phyloP scores from a whole-genome alignment of 1,139 yeast species.

The Saccharomyces hybrid region DNA sequence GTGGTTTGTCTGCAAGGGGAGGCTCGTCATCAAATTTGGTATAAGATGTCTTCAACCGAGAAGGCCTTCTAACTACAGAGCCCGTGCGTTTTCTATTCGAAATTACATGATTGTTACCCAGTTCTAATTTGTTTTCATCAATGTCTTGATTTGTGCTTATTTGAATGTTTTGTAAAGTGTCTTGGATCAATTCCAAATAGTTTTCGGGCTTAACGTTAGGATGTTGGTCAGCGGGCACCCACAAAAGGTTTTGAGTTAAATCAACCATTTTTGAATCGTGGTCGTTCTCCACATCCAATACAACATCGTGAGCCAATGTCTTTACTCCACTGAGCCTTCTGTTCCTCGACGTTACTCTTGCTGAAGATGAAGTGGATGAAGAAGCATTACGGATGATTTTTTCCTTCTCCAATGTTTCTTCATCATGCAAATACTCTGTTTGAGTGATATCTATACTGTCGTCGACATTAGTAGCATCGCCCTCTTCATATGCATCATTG shows the following conservation, averaged over 20 bases:
- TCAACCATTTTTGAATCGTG: neutral
- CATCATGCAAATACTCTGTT: conserved; percentile 19
- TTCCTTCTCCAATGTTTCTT: conserved; percentile 3
- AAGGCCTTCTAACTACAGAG: conserved; percentile 30
- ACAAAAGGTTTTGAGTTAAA: conserved; percentile 40
- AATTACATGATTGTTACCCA: neutral
- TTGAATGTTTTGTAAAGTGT: conserved; percentile 63
- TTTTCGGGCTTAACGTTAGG: conserved; percentile 93
- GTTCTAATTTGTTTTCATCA: conserved; percentile 2
- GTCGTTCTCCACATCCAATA: neutral
- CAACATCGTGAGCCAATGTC: conserved; percentile 5
- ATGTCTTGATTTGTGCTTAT: conserved; percentile 1
- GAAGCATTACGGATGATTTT: neutral
- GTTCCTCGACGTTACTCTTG: conserved; percentile 4
- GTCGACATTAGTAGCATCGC: conserved; percentile 6
- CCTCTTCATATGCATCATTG: conserved; percentile 3
- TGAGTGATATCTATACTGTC: conserved; percentile 21
- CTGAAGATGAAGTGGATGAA: neutral
- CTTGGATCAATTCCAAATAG: conserved; percentile 73
- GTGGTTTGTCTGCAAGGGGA: neutral
- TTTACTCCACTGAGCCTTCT: conserved; percentile 20
- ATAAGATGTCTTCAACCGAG: conserved; percentile 29
- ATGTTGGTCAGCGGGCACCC: conserved; percentile 95
- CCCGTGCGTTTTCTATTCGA: neutral
- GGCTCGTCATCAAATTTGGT: conserved; percentile 22